Base-by-base conservation (phyloP, 768 basidiomycete genomes). In the Tubosaeta sp. region DNA sequence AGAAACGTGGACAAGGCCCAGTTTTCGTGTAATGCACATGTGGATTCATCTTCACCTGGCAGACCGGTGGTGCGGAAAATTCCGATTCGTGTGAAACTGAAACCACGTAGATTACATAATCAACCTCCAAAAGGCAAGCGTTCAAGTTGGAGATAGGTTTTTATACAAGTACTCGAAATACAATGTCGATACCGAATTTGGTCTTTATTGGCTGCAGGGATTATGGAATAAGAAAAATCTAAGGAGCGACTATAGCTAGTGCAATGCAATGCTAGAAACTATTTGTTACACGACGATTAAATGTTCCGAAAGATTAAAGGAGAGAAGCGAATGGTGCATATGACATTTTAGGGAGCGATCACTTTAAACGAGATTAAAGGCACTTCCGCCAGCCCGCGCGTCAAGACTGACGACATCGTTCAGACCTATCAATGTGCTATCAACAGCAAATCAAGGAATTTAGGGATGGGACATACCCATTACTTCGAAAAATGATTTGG, bases 401-500 rank as follows among this genome's bases (percentile, higher is more conserved):
- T 86, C 84, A 14, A 86, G 72, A 31, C 73, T 68, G 22, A 81
- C 65, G 10, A 84, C 70, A 12, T 82, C 77, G 32, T 74, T 68
- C 5, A 86, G 70, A 50, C 83, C 80, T 80, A 51, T 11, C 16
- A 24, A 36, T 39, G 18, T 34, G 3, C 19, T 24, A 21, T 56
- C 1, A 54, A 19, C 4, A 35, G 18, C 21, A 25, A 12, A 4
- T 0, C 11, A 30, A 10, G 10, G 4, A 6, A 22, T 50, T 14
- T 3, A 42, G 41, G 13, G 40, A 38, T 2, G 22, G 30, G 12
- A 59, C 76, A 41, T 64, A 83, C 83, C 84, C 84, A 87, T 84
- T 46, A 86, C 82, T 61, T 84, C 78, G 65, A 89, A 88, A 75
- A 88, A 88, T 39, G 78, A 75, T 61, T 83, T 84, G 8, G 87